Base-by-base conservation (phyloP, 2,329 filamentous ascomycete genomes). In the Colletotrichum spinosum region DNA sequence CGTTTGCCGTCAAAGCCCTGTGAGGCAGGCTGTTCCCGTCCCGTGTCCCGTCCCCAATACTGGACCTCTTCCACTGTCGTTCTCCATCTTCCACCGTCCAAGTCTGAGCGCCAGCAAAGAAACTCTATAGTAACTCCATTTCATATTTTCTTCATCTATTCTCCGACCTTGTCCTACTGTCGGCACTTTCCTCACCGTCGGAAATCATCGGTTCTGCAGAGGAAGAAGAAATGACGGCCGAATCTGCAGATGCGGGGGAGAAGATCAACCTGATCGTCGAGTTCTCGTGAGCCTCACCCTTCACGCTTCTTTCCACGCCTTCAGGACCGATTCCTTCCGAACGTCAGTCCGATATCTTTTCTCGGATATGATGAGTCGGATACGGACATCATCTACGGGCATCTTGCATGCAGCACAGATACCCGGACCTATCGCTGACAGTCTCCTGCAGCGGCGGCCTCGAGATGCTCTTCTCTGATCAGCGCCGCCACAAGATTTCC, bases 381-480 rank as follows among this genome's bases (percentile, higher is more conserved):
- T 54, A 9, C n/a, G 33, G 48, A 25, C 51, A 42, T 50, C 49
- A 49, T 64, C 50, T 41, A 17, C 33, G 44, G 13, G 44, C 17
- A 46, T 15, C 41, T 49, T 52, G 57, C 52, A 56, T 65, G n/a
- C 9, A 37, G 12, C n/a, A 58, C 42, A 49, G 54, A 42, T 50
- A 56, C 46, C 25, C 25, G 45, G 17, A 44, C 45, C 50, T 42
- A 48, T 62, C 54, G 53, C 58, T 57, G 58, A 67, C 62, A 50
- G 65, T 39, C 44, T 4, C 46, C 48, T 33, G 50, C 71, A 94
- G 96, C 69, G 96, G 96, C 68, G 96, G 96, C 25, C 87, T 99
- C 15, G 96, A 99, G 80, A 91, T 97, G 81, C 90, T 99, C 69
- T 99, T 99, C 80, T 88, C 90, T 38, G 91, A 97, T 76, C 84